phyloP scores from a whole-genome alignment of 345 rosid species.

The Hibiscus syriacus region DNA sequence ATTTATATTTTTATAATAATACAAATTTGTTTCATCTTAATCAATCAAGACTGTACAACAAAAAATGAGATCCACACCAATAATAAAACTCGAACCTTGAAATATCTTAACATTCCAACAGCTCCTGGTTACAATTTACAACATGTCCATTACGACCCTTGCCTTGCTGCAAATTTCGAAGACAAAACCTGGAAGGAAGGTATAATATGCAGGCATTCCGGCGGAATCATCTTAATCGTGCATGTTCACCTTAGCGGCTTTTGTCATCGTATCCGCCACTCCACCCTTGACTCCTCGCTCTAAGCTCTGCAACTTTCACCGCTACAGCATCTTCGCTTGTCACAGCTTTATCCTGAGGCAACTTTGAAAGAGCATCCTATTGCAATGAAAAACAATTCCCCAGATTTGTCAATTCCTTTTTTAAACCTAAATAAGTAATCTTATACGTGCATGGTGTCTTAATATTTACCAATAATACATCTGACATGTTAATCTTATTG shows the following conservation, averaged over 20 bases:
- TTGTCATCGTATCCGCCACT: constrained; percentile 39
- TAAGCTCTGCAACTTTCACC: constrained; percentile 37
- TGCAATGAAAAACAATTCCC: too few species aligned
- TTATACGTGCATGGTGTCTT: background rate
- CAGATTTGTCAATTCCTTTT: too few species aligned
- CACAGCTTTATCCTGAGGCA: constrained; percentile 35
- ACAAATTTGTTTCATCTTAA: too few species aligned
- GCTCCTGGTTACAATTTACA: too few species aligned
- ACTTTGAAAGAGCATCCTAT: constrained; percentile 11
- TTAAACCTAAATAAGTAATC: background rate
- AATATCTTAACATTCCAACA: too few species aligned
- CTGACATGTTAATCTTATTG: constrained; percentile 26
- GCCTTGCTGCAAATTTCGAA: too few species aligned
- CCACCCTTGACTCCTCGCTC: constrained; percentile 39
- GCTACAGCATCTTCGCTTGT: constrained; percentile 43
- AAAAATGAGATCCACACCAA: too few species aligned
- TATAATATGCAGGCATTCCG: background rate
- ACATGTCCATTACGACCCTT: too few species aligned
- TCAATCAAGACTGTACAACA: too few species aligned
- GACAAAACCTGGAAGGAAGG: too few species aligned
- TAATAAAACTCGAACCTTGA: too few species aligned
- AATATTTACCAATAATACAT: background rate
- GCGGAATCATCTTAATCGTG: background rate
- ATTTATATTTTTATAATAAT: too few species aligned
- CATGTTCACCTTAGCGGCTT: constrained; percentile 41